These are phyloP conservation scores for Hypoxylon sp. DNA, from an alignment of 2,329 filamentous ascomycete genomes.

Conservation along the genomic window DNA sequence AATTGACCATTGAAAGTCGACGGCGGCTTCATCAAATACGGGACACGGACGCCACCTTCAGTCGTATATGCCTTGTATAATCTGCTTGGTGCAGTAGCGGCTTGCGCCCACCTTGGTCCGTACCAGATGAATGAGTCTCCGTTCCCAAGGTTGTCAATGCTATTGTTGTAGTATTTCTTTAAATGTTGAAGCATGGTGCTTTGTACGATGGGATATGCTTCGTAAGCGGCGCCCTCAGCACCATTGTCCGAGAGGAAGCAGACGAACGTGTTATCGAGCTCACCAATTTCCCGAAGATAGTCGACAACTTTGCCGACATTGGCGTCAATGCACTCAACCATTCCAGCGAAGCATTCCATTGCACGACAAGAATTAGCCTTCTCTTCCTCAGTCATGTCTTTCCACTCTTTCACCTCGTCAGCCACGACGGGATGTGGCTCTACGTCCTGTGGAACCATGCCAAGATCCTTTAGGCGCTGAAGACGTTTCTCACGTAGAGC, in stretches of 20 bases:
- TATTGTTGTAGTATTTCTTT: conserved; percentile 71
- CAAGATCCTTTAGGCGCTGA: conserved; percentile 69
- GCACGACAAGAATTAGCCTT: conserved; percentile 64
- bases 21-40: conserved; percentile 65
- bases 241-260: conserved; percentile 76
- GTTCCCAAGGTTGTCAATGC: conserved; percentile 71
- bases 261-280: conserved; percentile 75
- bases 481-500: conserved; percentile 68
- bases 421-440: conserved; percentile 66
- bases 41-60: conserved; percentile 67
- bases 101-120: conserved; percentile 67
- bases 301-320: conserved; percentile 73
- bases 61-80: conserved; percentile 62
- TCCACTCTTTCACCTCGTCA: conserved; percentile 65
- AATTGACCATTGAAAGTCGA: conserved; percentile 48
- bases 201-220: conserved; percentile 71
- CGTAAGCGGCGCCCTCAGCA: conserved; percentile 71
- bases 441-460: conserved; percentile 67
- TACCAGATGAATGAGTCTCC: conserved; percentile 74
- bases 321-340: conserved; percentile 74
- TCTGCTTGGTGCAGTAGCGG: conserved; percentile 57
- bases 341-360: conserved; percentile 75
- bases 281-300: conserved; percentile 68
- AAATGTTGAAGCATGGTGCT: conserved; percentile 66
- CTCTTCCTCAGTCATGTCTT: conserved; percentile 62